Conservation (phyloP, 192 early-diverging fungal species). For the Cetraspora pellucida region DNA sequence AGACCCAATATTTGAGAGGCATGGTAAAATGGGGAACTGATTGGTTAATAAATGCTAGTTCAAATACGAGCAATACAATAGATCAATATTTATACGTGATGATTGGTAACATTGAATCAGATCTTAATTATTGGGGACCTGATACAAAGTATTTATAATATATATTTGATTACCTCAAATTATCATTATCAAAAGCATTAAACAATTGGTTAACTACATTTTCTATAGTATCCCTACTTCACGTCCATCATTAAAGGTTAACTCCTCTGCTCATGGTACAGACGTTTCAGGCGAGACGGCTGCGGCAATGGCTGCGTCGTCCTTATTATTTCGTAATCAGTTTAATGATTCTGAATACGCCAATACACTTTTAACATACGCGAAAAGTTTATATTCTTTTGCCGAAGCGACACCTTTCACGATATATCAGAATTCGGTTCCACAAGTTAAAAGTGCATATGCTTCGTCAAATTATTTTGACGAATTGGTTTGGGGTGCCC, state of each 20-base stretch:
- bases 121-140: slow-evolving; percentile 64
- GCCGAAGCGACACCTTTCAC: slow-evolving; percentile 40
- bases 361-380: slow-evolving; percentile 44
- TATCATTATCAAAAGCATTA: not conserved
- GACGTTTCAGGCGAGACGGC: slow-evolving; percentile 57
- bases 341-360: slow-evolving; percentile 53
- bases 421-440: not conserved
- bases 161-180: not conserved
- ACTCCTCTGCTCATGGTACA: slow-evolving; percentile 49
- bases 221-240: slow-evolving; percentile 47
- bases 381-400: slow-evolving; percentile 47
- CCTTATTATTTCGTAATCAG: slow-evolving; percentile 54
- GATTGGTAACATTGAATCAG: slow-evolving; percentile 35
- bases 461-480: slow-evolving; percentile 35
- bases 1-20: slow-evolving; percentile 47
- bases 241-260: slow-evolving; percentile 52
- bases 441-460: not conserved
- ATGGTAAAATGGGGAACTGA: slow-evolving; percentile 64
- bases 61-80: slow-evolving; percentile 40
- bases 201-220: not conserved
- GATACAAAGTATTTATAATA: slow-evolving; percentile 33
- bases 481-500: slow-evolving; percentile 58
- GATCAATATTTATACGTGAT: slow-evolving; percentile 57
- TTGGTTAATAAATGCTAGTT: slow-evolving; percentile 62
- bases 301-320: slow-evolving; percentile 57